These are phyloP conservation scores for Rhodotorula toruloides DNA, from an alignment of 768 basidiomycete genomes.

Conservation along the genomic window DNA sequence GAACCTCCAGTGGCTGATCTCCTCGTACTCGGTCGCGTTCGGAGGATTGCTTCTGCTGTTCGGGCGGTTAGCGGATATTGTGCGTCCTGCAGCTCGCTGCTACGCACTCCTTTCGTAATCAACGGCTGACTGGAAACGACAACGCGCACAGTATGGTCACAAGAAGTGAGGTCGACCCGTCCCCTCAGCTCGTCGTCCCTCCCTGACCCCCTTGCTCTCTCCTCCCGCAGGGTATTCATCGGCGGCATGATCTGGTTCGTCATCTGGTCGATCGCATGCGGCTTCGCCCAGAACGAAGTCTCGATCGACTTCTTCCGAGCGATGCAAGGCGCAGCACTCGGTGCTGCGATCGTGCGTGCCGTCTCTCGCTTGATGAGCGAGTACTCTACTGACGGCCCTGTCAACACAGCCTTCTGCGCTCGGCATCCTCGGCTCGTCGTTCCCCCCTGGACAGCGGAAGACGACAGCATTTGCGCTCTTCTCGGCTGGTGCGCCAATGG, in stretches of 20 bases:
- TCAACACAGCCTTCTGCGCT: slow-evolving; percentile 50
- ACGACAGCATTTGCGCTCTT: slow-evolving; percentile 77
- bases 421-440: slow-evolving; percentile 74
- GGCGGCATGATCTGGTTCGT: slow-evolving; percentile 57
- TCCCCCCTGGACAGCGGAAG: slow-evolving; percentile 63
- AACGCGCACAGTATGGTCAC: slow-evolving; percentile 59
- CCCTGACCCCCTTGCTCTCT: not conserved
- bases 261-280: slow-evolving; percentile 61
- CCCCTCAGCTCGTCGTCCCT: no score
- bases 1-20: slow-evolving; percentile 26
- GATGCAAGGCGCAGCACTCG: slow-evolving; percentile 72
- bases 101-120: not conserved
- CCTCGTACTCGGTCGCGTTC: slow-evolving; percentile 20
- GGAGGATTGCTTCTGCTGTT: slow-evolving; percentile 59
- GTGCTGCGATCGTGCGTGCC: slow-evolving; percentile 61
- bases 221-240: slow-evolving; percentile 53
- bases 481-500: slow-evolving; percentile 76
- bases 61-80: slow-evolving; percentile 66
- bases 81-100: no score
- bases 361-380: not conserved
- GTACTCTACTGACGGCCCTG: no score
- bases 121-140: not conserved
- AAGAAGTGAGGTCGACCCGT: slow-evolving; percentile 48
- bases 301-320: slow-evolving; percentile 68
- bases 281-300: slow-evolving; percentile 58